Evolutionary conservation across 23 red algal species (phyloP).

Genomic region (Chondrus crispus): DNA sequence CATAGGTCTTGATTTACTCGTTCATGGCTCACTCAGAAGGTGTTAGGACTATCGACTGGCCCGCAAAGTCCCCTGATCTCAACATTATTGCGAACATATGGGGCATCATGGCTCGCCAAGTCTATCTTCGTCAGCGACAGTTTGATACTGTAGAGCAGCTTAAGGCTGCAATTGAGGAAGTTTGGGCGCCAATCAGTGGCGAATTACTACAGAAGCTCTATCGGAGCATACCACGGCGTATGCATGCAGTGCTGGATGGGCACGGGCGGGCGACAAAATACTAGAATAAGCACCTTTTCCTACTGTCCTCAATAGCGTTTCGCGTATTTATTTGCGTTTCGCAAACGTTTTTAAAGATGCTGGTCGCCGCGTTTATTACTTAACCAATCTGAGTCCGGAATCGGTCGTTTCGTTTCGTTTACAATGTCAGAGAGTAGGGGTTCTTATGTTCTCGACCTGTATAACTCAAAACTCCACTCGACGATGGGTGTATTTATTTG

Average conservation of each 20-base stretch:
- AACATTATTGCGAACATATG: not conserved
- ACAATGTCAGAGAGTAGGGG: too few species aligned
- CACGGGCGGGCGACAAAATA: not conserved
- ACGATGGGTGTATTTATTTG: too few species aligned
- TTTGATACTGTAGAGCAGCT: not conserved
- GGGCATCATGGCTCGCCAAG: not conserved
- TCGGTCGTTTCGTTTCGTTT: too few species aligned
- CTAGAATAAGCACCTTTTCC: too few species aligned
- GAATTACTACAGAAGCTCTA: not conserved
- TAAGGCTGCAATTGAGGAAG: not conserved
- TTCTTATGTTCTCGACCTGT: too few species aligned
- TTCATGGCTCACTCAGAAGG: not conserved
- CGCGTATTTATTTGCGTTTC: too few species aligned
- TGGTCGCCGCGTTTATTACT: too few species aligned
- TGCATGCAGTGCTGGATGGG: not conserved
- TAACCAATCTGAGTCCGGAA: too few species aligned
- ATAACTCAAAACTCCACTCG: too few species aligned
- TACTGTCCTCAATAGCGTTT: too few species aligned
- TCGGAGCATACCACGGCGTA: not conserved
- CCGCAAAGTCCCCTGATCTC: not conserved
- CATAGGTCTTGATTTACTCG: not conserved
- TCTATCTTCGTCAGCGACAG: not conserved
- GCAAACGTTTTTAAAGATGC: too few species aligned
- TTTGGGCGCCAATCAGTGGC: not conserved
- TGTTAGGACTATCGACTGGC: not conserved